Evolutionary conservation across 2,329 filamentous ascomycete species (phyloP), one percentile per base, ranked within the genome.

Genomic region (Neopestalotiopsis clavispora): DNA sequence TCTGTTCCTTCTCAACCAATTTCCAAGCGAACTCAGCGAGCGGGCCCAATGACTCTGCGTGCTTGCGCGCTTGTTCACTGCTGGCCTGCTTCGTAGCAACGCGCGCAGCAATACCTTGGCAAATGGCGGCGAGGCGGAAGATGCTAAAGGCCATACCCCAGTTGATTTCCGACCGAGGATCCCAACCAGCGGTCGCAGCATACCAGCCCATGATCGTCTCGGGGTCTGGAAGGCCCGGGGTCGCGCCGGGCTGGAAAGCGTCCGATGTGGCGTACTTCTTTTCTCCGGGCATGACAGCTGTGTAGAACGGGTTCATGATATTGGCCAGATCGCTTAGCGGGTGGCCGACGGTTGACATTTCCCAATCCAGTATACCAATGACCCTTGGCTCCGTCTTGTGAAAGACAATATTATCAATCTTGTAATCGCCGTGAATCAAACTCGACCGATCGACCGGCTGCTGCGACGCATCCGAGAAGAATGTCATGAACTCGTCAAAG

Each of bases 311-410:
- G 7, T 83, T 84, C 32, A 91, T 80, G 20, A 98, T 85, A 81
- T 98, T 98, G 79, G 91, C 91, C 56, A 98, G 84, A 78, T 99
- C 96, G 5, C 93, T 95, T 28, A 98, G 87, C 1, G 96, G 96
- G 79, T 99, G 95, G n/a, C 96, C 96, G 67, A 98, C 91, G 0
- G 96, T 98, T 45, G 94, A 94, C 94, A 99, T 97, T 84, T 98
- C 96, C 95, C 95, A 98, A 82, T 99, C 96, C 5, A 98, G 83
- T 67, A 98, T 94, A 4, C 58, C 96, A 80, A 98, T 95, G 13
- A 98, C 95, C 66, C 91, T 86, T 5, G 95, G 90, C 79, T 95
- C 92, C 0, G 93, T 95, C 82, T 93, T 92, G 83, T 98, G 94
- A 80, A 97, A 99, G 56, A 96, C 90, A 72, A 95, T 80, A 75